Base-by-base conservation (phyloP, 1,284 basidiomycete species). In the Cutaneotrichosporon spelunceum region DNA sequence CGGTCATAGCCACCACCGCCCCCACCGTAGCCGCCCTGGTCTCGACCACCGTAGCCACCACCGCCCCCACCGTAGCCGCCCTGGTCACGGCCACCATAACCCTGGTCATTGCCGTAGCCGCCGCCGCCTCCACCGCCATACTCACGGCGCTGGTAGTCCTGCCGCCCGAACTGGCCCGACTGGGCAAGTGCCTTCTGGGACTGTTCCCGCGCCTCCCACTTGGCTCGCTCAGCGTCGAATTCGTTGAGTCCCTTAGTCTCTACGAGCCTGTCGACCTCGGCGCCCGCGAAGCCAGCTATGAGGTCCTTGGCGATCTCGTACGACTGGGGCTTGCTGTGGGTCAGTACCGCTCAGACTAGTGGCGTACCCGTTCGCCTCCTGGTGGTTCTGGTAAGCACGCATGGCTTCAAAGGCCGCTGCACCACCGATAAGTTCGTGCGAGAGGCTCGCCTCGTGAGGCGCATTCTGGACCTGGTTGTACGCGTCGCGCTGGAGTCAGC, bases 261-360 rank as follows among this genome's bases (percentile, higher is more conserved):
- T 29, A 72, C 62, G 33, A 73, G 66, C 64, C 71, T 72, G 68
- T 72, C 70, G 59, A 68, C 70, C 63, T 74, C 72, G 21, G 65
- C 64, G 24, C 69, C 70, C 8, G 70, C 71, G 23, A 70, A 55
- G 27, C 66, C 70, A 8, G 70, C 72, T 29, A 72, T 69, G 39
- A 73, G 30, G 34, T 73, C 64, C 61, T 72, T 73, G 53, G 66
- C 71, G 16, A 66, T 52, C 30, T 65, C 67, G 24, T 56, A 68
- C 23, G 34, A 52, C 42, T 60, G 61, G 26, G 68, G 67, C 59
- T 64, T 63, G 57, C 65, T 68, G 55, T 24, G 14, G 13, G 39
- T 57, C 26, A 19, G 11, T 13, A 8, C n/a, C 14, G 24, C 14
- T n/a, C n/a, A n/a, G n/a, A n/a, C n/a, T 14, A 36, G 21, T 14